phyloP scores from a whole-genome alignment of 2,329 filamentous ascomycete species.

The Fusarium oxysporum region DNA sequence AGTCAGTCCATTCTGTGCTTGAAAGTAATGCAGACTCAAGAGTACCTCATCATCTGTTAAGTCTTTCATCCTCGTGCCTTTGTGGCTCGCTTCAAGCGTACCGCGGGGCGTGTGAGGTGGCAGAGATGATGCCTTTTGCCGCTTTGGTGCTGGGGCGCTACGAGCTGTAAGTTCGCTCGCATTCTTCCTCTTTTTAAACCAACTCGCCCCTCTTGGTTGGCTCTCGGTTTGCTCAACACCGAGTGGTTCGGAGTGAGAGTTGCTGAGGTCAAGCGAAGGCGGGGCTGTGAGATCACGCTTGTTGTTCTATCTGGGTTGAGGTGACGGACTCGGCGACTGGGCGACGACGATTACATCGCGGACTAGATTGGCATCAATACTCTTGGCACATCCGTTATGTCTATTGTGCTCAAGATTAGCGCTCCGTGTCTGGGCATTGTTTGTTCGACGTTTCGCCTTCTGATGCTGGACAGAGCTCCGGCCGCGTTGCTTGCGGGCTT shows the following conservation, averaged over 20 bases:
- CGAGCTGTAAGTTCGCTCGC: background rate
- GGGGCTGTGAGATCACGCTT: background rate
- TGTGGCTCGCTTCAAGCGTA: no score
- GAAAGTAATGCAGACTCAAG: background rate
- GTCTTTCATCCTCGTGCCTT: background rate
- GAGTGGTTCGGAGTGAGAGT: background rate
- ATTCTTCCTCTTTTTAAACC: background rate
- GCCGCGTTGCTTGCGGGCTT: background rate
- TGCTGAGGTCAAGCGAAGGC: background rate
- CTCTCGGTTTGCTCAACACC: background rate
- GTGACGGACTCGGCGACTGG: background rate
- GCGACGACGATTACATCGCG: background rate
- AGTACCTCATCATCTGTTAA: background rate
- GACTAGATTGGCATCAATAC: background rate
- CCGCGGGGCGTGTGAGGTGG: background rate
- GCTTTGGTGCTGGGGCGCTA: background rate
- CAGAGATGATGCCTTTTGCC: background rate
- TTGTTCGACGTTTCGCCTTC: background rate
- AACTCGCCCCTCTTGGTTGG: background rate
- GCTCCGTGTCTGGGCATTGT: no score
- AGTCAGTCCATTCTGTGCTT: rapidly evolving
- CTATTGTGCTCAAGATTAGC: background rate
- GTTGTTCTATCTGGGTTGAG: background rate
- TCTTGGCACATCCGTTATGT: background rate
- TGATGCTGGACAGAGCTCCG: background rate